phyloP scores from a whole-genome alignment of 345 rosid species.

The Gossypioides kirkii region DNA sequence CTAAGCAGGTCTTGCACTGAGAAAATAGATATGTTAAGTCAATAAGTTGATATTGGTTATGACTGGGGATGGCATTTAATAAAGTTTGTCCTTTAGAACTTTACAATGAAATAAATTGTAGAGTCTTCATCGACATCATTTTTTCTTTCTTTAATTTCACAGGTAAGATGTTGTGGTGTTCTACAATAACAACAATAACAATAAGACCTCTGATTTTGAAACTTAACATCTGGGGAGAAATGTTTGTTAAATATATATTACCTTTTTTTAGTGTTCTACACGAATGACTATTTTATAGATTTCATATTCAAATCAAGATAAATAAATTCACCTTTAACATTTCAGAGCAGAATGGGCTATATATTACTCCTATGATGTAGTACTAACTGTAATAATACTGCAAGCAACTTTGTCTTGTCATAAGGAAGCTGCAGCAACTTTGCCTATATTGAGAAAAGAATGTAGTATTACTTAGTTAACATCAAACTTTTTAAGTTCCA shows the following conservation, averaged over 20 bases:
- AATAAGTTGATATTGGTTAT: background rate
- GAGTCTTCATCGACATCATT: background rate
- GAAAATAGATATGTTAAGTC: background rate
- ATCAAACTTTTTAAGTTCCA: background rate
- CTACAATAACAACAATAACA: background rate
- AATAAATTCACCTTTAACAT: background rate
- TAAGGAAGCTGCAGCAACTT: background rate
- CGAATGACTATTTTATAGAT: background rate
- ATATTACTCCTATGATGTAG: background rate
- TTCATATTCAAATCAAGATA: background rate
- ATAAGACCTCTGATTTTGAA: background rate
- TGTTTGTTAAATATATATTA: background rate
- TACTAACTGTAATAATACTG: background rate
- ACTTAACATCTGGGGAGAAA: background rate
- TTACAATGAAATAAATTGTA: background rate
- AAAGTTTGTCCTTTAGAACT: background rate
- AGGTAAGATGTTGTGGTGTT: background rate
- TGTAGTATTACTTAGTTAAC: background rate
- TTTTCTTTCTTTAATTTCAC: background rate
- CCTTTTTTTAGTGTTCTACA: background rate
- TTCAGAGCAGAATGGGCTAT: background rate
- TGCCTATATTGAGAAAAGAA: background rate
- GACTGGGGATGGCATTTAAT: background rate
- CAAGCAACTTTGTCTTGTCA: background rate
- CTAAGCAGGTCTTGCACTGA: background rate